Base-by-base conservation (phyloP, 2,329 filamentous ascomycete genomes). In the Epichloe coenophiala region DNA sequence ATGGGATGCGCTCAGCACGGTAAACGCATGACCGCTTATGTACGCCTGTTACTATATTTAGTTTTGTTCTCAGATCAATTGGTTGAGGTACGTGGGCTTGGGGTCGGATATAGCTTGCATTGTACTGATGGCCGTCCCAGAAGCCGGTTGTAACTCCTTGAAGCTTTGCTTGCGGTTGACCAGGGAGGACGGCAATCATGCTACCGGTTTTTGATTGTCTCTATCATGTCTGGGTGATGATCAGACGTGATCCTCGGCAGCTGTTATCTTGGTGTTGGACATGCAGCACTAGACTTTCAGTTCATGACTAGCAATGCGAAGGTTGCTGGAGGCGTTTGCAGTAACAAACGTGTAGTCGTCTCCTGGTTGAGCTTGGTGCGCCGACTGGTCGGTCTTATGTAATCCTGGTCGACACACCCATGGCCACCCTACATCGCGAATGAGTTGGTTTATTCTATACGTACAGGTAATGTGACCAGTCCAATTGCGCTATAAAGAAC, bases 21-120 rank as follows among this genome's bases (percentile, higher is more conserved):
- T 81, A 56, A 97, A 80, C 54, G 88, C 88, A 67, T 84, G 86
- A 61, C 91, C 91, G 53, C 87, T 93, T 57, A 96, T 85, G 69
- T 97, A 98, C 48, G 81, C 80, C 88, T 94, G 17, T 36, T 8
- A 2, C 7, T n/a, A 61, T 35, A 46, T 49, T 53, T 39, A 47
- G 43, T 13, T 23, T 11, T 33, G 27, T 31, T 3, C 21, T 46
- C 15, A 39, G 45, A 31, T 36, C 45, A 27, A 17, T 7, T 40
- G 54, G 44, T 47, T 12, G 42, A 43, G 27, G 36, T 31, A 33
- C 33, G 48, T 17, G 21, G 12, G 3, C 23, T 21, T 21, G 38
- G 43, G 43, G 43, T 47, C 41, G 15, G 15, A 39, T 39, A 36
- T 47, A 43, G 56, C 80, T 71, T 71, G 88, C 86, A 65, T 88